Percentiles rank a stretch among this genome's conserved stretches.
These are phyloP conservation scores for Balamuthia mandrillaris DNA, from an alignment of 208 protist genomes.

Conservation along the genomic window DNA sequence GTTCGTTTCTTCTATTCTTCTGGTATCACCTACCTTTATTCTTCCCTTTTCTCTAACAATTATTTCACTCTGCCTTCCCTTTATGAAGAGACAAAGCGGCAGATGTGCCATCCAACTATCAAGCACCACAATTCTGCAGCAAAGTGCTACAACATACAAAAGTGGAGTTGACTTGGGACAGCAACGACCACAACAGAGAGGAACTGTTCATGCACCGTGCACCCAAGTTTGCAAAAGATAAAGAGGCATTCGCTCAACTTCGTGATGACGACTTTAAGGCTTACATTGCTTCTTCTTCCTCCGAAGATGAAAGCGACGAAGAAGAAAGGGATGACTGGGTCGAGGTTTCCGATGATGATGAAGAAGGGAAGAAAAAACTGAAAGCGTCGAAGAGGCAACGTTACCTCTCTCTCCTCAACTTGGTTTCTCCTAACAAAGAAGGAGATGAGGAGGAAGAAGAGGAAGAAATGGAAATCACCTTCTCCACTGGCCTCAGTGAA, in stretches of 20 bases:
- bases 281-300: slow-evolving; percentile 54
- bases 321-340: neutral
- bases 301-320: slow-evolving; percentile 44
- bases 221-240: neutral
- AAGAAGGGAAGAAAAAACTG: neutral
- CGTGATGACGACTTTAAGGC: slow-evolving; percentile 52
- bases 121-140: slow-evolving; percentile 45
- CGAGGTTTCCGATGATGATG: slow-evolving; percentile 11
- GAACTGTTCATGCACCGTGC: too few species aligned
- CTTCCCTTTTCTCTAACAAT: neutral
- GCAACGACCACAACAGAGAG: too few species aligned
- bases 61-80: neutral
- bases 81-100: neutral
- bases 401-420: neutral
- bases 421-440: neutral
- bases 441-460: neutral
- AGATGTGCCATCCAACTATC: slow-evolving; percentile 47
- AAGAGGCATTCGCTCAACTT: neutral
- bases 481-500: slow-evolving; percentile 41
- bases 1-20: neutral
- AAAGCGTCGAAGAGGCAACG: neutral
- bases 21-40: neutral
- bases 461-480: slow-evolving; percentile 54
- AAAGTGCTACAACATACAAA: slow-evolving; percentile 62
- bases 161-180: slow-evolving; percentile 72